Conservation (phyloP, 352 stramenopile genomes). For the Peronospora tabacina region DNA sequence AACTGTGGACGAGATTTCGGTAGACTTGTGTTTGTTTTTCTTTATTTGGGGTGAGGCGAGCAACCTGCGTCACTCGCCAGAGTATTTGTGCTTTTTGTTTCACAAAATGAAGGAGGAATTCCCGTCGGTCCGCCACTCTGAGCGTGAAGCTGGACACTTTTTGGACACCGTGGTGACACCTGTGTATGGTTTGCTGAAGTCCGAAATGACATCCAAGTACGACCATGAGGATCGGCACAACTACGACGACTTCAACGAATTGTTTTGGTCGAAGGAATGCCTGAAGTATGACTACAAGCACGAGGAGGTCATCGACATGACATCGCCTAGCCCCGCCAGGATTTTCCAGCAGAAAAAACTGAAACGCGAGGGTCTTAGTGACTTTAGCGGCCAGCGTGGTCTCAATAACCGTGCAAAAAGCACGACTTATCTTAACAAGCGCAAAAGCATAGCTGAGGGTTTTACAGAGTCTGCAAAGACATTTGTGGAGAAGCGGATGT, state of each 20-base stretch:
- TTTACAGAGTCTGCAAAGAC: slow-evolving; percentile 92
- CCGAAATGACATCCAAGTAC: slow-evolving; percentile 82
- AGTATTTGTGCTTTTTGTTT: slow-evolving; percentile 98
- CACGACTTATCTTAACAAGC: slow-evolving; percentile 34
- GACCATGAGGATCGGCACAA: slow-evolving; percentile 95
- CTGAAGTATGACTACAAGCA: slow-evolving; percentile 92
- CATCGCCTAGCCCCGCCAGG: slow-evolving; percentile 49
- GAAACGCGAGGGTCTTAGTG: slow-evolving; percentile 31
- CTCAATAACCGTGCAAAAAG: slow-evolving; percentile 21
- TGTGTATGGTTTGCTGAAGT: slow-evolving; percentile 85
- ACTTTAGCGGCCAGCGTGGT: slow-evolving; percentile 21
- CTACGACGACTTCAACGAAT: slow-evolving; percentile 99
- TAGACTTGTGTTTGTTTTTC: slow-evolving; percentile 92
- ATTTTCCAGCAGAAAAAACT: slow-evolving; percentile 51
- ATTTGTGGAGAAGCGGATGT: slow-evolving; percentile 96
- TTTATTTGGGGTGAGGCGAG: slow-evolving; percentile 98
- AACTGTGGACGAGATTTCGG: slow-evolving; percentile 81
- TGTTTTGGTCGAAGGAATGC: slow-evolving; percentile 97
- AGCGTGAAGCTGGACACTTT: slow-evolving; percentile 92
- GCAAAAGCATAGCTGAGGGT: slow-evolving; percentile 84
- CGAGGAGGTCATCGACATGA: slow-evolving; percentile 70
- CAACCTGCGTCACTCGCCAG: slow-evolving; percentile 96
- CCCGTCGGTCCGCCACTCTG: slow-evolving; percentile 51
- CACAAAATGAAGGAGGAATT: slow-evolving; percentile 91
- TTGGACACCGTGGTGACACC: slow-evolving; percentile 96